A percentile compares a stretch with the other conserved stretches of the same genome.
These are phyloP conservation scores for Poa pratensis DNA, from an alignment of 176 grass and related monocot species.

Conservation along the genomic window DNA sequence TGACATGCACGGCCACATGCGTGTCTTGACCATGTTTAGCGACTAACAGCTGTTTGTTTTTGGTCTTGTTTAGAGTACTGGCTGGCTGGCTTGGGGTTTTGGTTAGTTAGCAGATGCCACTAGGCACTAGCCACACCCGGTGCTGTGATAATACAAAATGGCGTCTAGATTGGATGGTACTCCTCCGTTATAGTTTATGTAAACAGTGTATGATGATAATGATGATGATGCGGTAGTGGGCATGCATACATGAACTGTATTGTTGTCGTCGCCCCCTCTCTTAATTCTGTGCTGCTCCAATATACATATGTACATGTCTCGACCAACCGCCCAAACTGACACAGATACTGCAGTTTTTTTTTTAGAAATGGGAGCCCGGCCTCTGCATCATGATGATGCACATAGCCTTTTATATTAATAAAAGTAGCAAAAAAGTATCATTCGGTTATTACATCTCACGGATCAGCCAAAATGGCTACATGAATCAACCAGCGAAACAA, in stretches of 20 bases:
- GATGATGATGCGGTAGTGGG: background rate
- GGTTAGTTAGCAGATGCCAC: conserved; percentile 27
- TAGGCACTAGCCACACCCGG: conserved; percentile 26
- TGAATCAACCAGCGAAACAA: too few relatives aligned
- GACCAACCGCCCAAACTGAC: conserved; percentile 2
- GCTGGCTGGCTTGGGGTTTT: background rate
- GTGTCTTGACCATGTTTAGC: conserved; percentile 26
- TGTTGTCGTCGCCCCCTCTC: conserved; percentile 10
- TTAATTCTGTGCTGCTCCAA: background rate
- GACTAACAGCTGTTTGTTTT: background rate
- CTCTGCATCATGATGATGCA: too few relatives aligned
- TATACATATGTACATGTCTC: background rate
- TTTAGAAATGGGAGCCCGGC: too few relatives aligned
- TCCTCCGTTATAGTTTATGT: too few relatives aligned
- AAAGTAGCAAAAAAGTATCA: too few relatives aligned
- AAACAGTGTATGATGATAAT: background rate
- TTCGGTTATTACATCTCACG: too few relatives aligned
- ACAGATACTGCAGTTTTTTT: too few relatives aligned
- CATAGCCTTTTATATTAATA: too few relatives aligned
- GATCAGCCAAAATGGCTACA: too few relatives aligned
- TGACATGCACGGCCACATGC: conserved; percentile 5
- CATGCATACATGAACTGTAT: conserved; percentile 33
- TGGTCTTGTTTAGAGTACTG: conserved; percentile 1
- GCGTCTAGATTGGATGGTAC: conserved; percentile 12
- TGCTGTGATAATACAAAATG: conserved; percentile 13